Base-by-base conservation (phyloP, 2,329 filamentous ascomycete species). In the Xylaria arbuscula region DNA sequence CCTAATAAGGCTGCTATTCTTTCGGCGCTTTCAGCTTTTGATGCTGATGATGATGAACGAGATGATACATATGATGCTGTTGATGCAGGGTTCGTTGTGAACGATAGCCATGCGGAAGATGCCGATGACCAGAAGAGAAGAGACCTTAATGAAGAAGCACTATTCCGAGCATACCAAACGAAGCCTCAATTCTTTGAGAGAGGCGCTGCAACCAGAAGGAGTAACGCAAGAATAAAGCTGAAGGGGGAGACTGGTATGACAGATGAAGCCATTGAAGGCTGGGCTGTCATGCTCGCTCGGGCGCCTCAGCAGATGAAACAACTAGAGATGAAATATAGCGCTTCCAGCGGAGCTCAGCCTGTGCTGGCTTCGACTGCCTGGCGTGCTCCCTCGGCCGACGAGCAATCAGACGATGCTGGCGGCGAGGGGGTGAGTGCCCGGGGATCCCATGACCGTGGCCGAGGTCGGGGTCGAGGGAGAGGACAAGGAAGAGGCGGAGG, bases 51-150 rank as follows among this genome's bases (percentile, higher is more conserved):
- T 73, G 96, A 99, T 78, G 96, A 99, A 81, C 89, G 94, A 42
- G 96, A 99, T 79, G 96, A 99, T 78, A 98, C 95, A 0, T 99
- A 99, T 77, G 96, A 99, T 75, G 89, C 91, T 1, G 93, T 90
- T 58, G 96, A 98, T 76, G 93, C 98, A 1, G 96, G 96, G 42
- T 94, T 95, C 24, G 93, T 92, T 0, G 90, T 98, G 2, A 94
- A 97, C 73, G 84, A 86, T 19, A 84, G 87, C 6, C 85, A 88
- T n/a, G 84, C 86, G 42, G 87, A 88, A 60, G 85, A 87, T 66
- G 81, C 81, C 0, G 83, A 86, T 65, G 83, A 80, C 15, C 76
- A 78, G 47, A 78, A 78, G 48, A 74, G 76, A 6, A 81, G 79
- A 45, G 85, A 88, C 38, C 83, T 81, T 62, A 87, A 88, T 70